Evolutionary conservation across 2,329 filamentous ascomycete genomes (phyloP).

Genomic region (Trichoderma sp.): DNA sequence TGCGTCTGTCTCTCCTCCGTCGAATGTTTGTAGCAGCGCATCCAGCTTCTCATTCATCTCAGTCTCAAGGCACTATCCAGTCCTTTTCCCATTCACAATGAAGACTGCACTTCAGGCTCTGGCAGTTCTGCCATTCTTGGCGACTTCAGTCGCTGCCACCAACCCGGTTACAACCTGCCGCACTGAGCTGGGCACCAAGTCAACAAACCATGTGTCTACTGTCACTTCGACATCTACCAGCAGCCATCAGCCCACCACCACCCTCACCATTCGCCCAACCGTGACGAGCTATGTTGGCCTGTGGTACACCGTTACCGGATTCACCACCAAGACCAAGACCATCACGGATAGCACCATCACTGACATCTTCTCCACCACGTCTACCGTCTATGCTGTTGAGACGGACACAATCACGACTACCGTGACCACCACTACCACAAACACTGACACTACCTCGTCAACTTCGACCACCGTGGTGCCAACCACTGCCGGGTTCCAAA

Average conservation of each 20-base stretch:
- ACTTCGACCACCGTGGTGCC: slow-evolving; percentile 18
- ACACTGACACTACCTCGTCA: slow-evolving; percentile 1
- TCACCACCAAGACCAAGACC: background rate
- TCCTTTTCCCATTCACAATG: background rate
- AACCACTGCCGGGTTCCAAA: slow-evolving; percentile 14
- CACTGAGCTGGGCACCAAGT: background rate
- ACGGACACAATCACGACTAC: background rate
- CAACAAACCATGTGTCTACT: background rate
- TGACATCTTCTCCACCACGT: background rate
- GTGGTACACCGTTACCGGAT: background rate
- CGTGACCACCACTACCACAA: slow-evolving; percentile 7
- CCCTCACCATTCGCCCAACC: background rate
- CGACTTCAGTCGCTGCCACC: background rate
- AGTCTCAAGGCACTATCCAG: background rate
- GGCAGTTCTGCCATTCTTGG: background rate
- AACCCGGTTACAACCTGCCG: background rate
- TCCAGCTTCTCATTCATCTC: background rate
- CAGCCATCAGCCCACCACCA: background rate
- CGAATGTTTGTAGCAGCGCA: background rate
- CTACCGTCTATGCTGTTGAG: background rate
- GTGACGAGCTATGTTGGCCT: background rate
- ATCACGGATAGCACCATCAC: background rate
- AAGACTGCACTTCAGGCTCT: background rate
- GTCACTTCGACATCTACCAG: background rate
- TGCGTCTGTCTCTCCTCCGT: background rate